Evolutionary conservation across 139 green algal genomes (phyloP).

Genomic region (Coccomyxa sp.): DNA sequence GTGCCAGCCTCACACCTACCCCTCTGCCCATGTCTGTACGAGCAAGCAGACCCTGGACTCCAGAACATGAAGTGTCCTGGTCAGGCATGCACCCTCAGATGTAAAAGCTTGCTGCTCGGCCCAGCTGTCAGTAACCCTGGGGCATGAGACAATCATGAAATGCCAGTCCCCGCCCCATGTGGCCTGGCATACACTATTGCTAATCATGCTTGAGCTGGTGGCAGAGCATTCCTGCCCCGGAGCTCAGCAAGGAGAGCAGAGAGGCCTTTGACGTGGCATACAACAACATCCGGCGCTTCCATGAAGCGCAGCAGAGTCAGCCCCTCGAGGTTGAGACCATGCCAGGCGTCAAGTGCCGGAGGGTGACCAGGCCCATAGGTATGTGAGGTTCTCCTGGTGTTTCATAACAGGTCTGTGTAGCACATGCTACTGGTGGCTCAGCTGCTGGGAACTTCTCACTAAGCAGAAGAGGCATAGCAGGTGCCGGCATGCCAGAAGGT

Average conservation of each 20-base stretch:
- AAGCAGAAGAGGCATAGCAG: too few species aligned
- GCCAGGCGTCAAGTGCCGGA: conserved; percentile 85
- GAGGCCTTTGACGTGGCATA: conserved; percentile 92
- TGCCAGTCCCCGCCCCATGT: not conserved
- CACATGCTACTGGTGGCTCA: too few species aligned
- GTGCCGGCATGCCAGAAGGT: too few species aligned
- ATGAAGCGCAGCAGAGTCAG: conserved; percentile 72
- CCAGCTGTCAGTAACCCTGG: not conserved
- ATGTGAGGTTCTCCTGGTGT: too few species aligned
- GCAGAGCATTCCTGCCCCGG: conserved; percentile 69
- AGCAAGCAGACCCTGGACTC: too few species aligned
- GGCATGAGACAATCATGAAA: not conserved
- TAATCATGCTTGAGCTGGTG: not conserved
- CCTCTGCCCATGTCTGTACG: not conserved
- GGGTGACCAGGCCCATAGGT: conserved; percentile 65
- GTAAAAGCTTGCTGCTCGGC: too few species aligned
- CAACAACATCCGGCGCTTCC: conserved; percentile 93
- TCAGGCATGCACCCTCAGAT: too few species aligned
- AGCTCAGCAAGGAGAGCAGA: conserved; percentile 64
- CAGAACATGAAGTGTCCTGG: too few species aligned
- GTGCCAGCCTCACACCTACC: not conserved
- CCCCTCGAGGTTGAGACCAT: conserved; percentile 86
- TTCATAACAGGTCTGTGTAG: too few species aligned
- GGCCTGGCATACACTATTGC: not conserved
- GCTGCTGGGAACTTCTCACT: too few species aligned